Evolutionary conservation across 768 basidiomycete species (phyloP).

Genomic region (Pleurotus eryngii): DNA sequence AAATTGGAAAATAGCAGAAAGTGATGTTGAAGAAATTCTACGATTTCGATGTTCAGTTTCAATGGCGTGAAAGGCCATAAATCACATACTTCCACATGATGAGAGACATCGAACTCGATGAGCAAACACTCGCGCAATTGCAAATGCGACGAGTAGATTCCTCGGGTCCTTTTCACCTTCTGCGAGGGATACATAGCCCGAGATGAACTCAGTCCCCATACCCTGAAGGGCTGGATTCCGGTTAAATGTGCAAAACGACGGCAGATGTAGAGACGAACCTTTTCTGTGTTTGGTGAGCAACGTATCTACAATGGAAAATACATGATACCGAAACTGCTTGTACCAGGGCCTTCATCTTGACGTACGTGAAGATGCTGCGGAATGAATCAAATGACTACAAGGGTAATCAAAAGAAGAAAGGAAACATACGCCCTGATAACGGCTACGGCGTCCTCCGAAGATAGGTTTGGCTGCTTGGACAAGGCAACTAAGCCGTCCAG

Average conservation of each 20-base stretch:
- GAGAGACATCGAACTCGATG: conserved; percentile 80
- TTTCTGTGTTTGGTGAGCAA: conserved; percentile 70
- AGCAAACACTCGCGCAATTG: conserved; percentile 85
- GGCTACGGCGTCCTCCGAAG: conserved; percentile 58
- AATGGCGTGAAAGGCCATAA: neutral
- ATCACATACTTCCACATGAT: conserved; percentile 68
- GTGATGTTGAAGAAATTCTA: conserved; percentile 92
- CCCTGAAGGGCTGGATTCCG: conserved; percentile 55
- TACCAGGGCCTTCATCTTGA: conserved; percentile 78
- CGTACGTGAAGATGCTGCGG: conserved; percentile 66
- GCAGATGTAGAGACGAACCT: conserved; percentile 34
- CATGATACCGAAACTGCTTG: conserved; percentile 76
- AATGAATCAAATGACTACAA: conserved; percentile 2
- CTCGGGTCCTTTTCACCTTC: conserved; percentile 98
- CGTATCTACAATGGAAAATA: conserved; percentile 79
- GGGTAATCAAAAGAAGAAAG: neutral
- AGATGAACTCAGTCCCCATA: conserved; percentile 71
- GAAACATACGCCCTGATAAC: conserved; percentile 55
- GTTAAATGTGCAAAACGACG: neutral
- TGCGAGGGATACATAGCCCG: conserved; percentile 73
- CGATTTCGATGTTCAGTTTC: neutral
- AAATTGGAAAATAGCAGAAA: conserved; percentile 98
- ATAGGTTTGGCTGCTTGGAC: conserved; percentile 58
- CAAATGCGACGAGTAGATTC: conserved; percentile 87
- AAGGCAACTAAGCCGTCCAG: conserved; percentile 73